Evolutionary conservation across 129 eudicot species (phyloP).

Genomic region (Sambucus nigra): DNA sequence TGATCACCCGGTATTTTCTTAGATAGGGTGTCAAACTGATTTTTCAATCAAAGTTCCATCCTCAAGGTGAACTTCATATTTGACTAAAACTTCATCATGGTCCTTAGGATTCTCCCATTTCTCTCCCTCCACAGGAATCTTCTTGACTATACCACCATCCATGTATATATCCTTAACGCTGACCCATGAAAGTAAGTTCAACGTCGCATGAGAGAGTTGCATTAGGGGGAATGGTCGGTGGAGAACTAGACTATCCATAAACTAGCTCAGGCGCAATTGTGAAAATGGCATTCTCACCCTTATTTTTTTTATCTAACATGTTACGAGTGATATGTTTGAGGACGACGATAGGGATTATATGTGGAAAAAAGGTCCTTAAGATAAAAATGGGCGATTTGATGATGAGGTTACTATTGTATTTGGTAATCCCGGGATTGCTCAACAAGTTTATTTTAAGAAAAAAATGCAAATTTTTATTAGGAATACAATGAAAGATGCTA

Average conservation of each 20-base stretch:
- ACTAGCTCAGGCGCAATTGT: slow-evolving; percentile 85
- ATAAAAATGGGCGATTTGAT: no score
- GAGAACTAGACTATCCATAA: slow-evolving; percentile 77
- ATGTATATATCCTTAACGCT: slow-evolving; percentile 83
- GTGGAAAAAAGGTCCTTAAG: no score
- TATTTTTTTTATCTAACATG: no score
- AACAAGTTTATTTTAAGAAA: no score
- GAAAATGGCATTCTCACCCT: slow-evolving; percentile 79
- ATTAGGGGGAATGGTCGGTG: slow-evolving; percentile 83
- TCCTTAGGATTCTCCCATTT: slow-evolving; percentile 91
- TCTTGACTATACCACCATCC: slow-evolving; percentile 86
- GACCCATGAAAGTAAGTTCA: slow-evolving; percentile 67
- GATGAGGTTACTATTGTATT: no score
- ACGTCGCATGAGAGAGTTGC: slow-evolving; percentile 81
- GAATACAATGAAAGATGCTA: no score
- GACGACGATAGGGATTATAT: no score
- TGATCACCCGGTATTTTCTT: no score
- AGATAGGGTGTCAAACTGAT: no score
- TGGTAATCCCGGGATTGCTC: no score
- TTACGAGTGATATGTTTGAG: no score
- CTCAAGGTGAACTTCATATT: slow-evolving; percentile 66
- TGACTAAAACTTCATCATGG: slow-evolving; percentile 84
- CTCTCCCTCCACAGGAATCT: slow-evolving; percentile 65
- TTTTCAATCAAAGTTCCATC: slow-evolving; percentile 60
- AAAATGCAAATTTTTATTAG: no score